Conservation (phyloP, 2,329 filamentous ascomycete species). For the Colletotrichum gloeosporioides region DNA sequence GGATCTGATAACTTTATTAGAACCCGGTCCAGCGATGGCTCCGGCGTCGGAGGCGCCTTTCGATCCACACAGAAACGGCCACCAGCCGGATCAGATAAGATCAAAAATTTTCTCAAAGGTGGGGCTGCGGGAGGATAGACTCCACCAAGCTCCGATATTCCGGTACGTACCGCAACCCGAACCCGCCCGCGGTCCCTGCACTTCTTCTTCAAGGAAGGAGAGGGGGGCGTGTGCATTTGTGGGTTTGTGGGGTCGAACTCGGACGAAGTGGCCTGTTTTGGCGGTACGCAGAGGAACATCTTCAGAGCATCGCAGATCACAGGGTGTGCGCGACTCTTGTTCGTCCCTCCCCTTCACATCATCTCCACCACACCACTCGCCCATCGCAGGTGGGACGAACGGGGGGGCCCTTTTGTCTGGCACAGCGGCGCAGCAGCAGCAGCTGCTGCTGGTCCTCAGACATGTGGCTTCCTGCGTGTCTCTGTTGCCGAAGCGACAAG, state of each 20-base stretch:
- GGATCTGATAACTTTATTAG: constrained; percentile 43
- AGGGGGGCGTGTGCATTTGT: not conserved
- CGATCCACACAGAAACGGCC: not conserved
- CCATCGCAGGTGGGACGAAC: not conserved
- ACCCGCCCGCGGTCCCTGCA: not conserved
- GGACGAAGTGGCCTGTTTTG: constrained; percentile 8
- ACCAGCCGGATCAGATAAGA: constrained; percentile 16
- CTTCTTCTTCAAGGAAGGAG: not conserved
- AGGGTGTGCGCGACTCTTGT: not conserved
- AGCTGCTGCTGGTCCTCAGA: not conserved
- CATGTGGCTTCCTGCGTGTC: not conserved
- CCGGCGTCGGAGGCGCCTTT: not conserved
- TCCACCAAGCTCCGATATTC: not conserved
- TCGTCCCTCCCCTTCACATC: not conserved
- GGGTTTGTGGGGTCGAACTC: constrained; percentile 2
- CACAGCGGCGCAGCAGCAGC: not conserved
- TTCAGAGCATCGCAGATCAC: not conserved
- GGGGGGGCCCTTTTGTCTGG: not conserved
- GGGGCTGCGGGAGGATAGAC: not conserved
- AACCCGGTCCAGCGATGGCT: not conserved
- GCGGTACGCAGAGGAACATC: not conserved
- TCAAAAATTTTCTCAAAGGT: not conserved
- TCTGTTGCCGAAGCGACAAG: not conserved
- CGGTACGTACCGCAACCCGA: not conserved
- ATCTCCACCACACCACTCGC: not conserved